Evolutionary conservation across 2,329 filamentous ascomycete species (phyloP).

Genomic region (Diaporthe aspalathi): DNA sequence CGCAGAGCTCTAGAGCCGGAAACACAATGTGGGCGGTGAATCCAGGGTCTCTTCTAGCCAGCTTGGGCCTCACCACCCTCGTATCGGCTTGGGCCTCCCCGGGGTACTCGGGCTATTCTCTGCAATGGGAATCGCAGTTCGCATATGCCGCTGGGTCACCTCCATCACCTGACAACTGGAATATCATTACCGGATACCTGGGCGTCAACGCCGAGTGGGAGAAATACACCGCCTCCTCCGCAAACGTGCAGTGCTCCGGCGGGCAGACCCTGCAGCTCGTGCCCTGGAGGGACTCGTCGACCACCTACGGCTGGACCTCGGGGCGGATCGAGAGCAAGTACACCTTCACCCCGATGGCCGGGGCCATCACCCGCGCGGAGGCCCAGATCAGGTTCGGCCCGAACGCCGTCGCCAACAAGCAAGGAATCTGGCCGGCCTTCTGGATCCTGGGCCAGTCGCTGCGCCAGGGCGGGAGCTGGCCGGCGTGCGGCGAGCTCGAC

Average conservation of each 20-base stretch:
- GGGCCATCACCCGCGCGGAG: constrained; percentile 56
- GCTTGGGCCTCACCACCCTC: constrained; percentile 42
- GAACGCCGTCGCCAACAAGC: constrained; percentile 52
- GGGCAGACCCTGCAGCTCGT: constrained; percentile 64
- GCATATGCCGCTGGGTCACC: constrained; percentile 52
- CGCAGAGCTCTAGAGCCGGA: not conserved
- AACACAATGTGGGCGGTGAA: not conserved
- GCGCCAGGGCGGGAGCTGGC: constrained; percentile 59
- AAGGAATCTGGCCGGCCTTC: constrained; percentile 66
- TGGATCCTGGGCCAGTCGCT: constrained; percentile 63
- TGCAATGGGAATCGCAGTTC: constrained; percentile 61
- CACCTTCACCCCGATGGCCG: constrained; percentile 56
- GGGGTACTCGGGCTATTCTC: constrained; percentile 53
- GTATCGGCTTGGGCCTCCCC: constrained; percentile 53
- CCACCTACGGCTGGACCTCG: constrained; percentile 59
- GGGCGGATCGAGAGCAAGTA: constrained; percentile 61
- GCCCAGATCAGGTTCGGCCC: constrained; percentile 58
- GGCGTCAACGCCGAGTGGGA: constrained; percentile 62
- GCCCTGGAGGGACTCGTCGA: constrained; percentile 51
- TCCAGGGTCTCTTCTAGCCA: not conserved
- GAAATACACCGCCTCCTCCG: constrained; percentile 56
- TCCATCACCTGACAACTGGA: constrained; percentile 57
- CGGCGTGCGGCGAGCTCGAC: constrained; percentile 63
- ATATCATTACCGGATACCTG: constrained; percentile 57
- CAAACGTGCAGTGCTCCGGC: constrained; percentile 63